Evolutionary conservation across 371 early-diverging fungal species (phyloP).

Genomic region (Choanephora cucurbitarum): DNA sequence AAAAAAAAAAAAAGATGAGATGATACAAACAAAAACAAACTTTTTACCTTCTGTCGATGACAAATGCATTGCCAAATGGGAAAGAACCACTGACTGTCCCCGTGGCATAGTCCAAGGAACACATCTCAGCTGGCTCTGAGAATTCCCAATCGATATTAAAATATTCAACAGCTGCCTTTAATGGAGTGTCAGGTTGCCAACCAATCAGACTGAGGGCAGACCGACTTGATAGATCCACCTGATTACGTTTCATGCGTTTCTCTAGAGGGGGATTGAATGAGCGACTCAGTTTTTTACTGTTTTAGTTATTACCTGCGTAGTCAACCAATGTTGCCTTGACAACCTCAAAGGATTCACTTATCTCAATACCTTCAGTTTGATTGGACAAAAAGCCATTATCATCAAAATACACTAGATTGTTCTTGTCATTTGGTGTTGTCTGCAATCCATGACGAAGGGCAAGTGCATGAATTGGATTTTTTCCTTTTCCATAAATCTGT

Average conservation of each 20-base stretch:
- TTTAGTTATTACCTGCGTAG: conserved; percentile 33
- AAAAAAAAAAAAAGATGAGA: neutral
- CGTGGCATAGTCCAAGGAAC: conserved; percentile 47
- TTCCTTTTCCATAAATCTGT: conserved; percentile 50
- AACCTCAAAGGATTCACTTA: conserved; percentile 22
- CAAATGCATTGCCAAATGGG: conserved; percentile 48
- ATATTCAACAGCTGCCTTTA: conserved; percentile 49
- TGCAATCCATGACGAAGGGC: conserved; percentile 37
- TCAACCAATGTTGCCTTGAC: conserved; percentile 31
- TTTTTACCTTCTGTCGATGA: conserved; percentile 39
- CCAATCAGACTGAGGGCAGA: conserved; percentile 37
- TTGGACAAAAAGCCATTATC: conserved; percentile 26
- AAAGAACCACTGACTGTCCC: conserved; percentile 37
- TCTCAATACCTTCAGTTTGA: conserved; percentile 9
- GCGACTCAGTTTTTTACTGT: too few relatives aligned
- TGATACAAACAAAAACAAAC: neutral
- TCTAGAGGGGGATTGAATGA: too few relatives aligned
- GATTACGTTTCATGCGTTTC: conserved; percentile 29
- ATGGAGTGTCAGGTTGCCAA: conserved; percentile 41
- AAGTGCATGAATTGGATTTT: conserved; percentile 43
- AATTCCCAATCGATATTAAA: conserved; percentile 52
- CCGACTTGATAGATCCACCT: conserved; percentile 44
- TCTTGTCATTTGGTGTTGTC: conserved; percentile 42
- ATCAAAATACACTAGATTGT: conserved; percentile 38
- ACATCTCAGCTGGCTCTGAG: conserved; percentile 48